Evolutionary conservation across 371 early-diverging fungal species (phyloP).

Genomic region (Circinella umbellata): DNA sequence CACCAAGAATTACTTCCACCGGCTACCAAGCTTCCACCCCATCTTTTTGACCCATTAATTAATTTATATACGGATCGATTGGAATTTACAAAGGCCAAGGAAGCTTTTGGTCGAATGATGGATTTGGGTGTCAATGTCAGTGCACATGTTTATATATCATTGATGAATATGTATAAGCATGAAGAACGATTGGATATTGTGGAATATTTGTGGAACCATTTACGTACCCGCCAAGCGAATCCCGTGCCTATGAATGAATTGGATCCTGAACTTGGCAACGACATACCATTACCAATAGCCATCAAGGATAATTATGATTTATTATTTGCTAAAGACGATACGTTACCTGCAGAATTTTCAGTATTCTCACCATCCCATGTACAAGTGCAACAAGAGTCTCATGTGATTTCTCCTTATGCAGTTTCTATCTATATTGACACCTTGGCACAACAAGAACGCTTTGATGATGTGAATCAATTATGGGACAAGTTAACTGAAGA

Average conservation of each 20-base stretch:
- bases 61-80: conserved; percentile 21
- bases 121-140: conserved; percentile 24
- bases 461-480: conserved; percentile 27
- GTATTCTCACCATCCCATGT: background rate
- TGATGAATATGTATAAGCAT: conserved; percentile 40
- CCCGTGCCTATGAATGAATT: background rate
- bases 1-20: conserved; percentile 1
- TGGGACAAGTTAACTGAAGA: conserved; percentile 31
- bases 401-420: conserved; percentile 31
- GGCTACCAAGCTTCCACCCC: conserved; percentile 22
- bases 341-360: background rate
- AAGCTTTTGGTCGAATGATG: conserved; percentile 27
- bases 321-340: background rate
- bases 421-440: conserved; percentile 43
- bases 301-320: background rate
- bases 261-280: conserved; percentile 9
- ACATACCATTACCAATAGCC: background rate
- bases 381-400: background rate
- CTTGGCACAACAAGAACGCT: conserved; percentile 19
- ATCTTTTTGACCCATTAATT: conserved; percentile 42
- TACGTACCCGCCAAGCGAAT: conserved; percentile 11
- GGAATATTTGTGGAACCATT: conserved; percentile 33
- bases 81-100: conserved; percentile 17
- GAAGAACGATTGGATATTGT: conserved; percentile 34
- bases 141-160: conserved; percentile 23